Evolutionary conservation across 2,329 filamentous ascomycete genomes (phyloP).

Genomic region (Magnaporthiopsis incrustans): DNA sequence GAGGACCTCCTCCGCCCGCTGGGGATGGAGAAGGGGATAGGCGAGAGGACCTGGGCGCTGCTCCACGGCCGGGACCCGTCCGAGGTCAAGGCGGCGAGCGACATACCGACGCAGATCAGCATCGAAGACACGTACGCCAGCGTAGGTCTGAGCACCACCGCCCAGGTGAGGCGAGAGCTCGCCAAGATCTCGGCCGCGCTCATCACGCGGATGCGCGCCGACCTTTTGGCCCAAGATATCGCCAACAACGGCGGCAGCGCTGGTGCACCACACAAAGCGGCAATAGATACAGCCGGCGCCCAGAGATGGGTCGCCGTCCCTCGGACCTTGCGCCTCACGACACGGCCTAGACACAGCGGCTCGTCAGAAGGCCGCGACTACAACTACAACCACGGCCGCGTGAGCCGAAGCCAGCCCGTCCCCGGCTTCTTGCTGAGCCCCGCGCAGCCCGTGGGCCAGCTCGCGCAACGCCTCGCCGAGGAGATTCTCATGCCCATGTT

Average conservation of each 20-base stretch:
- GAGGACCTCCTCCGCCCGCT: slow-evolving; percentile 63
- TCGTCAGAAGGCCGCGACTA: slow-evolving; percentile 24
- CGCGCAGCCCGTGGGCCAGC: slow-evolving; percentile 18
- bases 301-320: slow-evolving; percentile 68
- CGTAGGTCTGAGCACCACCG: slow-evolving; percentile 54
- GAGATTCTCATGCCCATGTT: slow-evolving; percentile 10
- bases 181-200: slow-evolving; percentile 61
- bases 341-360: slow-evolving; percentile 42
- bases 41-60: slow-evolving; percentile 65
- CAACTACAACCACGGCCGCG: slow-evolving; percentile 63
- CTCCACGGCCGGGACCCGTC: slow-evolving; percentile 73
- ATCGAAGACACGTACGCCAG: slow-evolving; percentile 85
- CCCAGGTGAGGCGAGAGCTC: slow-evolving; percentile 61
- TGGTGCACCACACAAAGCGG: too few relatives aligned
- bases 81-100: slow-evolving; percentile 63
- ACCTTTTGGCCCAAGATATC: slow-evolving; percentile 49
- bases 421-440: slow-evolving; percentile 57
- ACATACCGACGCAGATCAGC: slow-evolving; percentile 78
- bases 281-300: not conserved
- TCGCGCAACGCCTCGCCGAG: slow-evolving; percentile 15
- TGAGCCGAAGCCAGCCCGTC: slow-evolving; percentile 61
- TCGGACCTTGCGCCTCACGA: slow-evolving; percentile 72
- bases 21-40: slow-evolving; percentile 64
- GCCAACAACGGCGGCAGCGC: not conserved
- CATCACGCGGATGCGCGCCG: slow-evolving; percentile 68